These are phyloP conservation scores for Fraxinus floribunda DNA, from an alignment of 305 asterid species.

Conservation along the genomic window DNA sequence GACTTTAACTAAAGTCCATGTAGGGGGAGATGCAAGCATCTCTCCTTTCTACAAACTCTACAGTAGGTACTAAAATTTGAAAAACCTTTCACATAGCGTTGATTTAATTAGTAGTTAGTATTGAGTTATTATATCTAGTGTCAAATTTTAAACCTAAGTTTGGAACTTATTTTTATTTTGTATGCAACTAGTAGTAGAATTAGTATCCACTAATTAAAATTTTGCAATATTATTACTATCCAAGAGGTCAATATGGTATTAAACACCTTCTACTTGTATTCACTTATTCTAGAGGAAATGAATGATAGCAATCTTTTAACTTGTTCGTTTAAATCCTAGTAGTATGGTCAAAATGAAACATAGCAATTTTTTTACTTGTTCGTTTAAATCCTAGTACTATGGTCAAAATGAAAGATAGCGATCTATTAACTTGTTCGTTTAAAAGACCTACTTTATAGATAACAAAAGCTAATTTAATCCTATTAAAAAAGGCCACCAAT, in stretches of 20 bases:
- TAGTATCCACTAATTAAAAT: neutral
- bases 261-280: neutral
- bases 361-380: too few relatives aligned
- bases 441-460: neutral
- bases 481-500: neutral
- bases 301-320: neutral
- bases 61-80: neutral
- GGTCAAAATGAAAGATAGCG: neutral
- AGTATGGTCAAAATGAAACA: too few relatives aligned
- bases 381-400: neutral
- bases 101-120: neutral
- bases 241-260: neutral
- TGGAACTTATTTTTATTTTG: neutral
- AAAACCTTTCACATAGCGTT: neutral
- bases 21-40: neutral
- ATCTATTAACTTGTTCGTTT: neutral
- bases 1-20: neutral
- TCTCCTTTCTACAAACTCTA: neutral
- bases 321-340: neutral
- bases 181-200: neutral
- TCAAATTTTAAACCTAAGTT: neutral
- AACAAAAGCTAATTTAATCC: neutral
- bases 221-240: neutral
- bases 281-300: neutral
- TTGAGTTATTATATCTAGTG: neutral